A percentile compares a stretch with the other conserved stretches of the same genome.
Conservation (phyloP, 1,284 basidiomycete species). For the Uromyces viciae-fabae region DNA sequence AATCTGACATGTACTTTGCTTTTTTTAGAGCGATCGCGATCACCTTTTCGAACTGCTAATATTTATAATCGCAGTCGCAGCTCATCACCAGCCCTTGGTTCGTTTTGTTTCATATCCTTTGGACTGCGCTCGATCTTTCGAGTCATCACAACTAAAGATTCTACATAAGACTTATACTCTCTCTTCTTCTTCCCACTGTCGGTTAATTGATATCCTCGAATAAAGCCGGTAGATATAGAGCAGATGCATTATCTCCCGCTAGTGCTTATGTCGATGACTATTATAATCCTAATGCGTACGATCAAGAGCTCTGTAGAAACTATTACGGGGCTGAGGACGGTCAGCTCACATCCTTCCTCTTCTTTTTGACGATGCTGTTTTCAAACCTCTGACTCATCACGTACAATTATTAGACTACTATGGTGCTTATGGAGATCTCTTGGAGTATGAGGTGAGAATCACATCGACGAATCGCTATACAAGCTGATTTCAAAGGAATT, state of each 20-base stretch:
- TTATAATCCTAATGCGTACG: constrained; percentile 43
- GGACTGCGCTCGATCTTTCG: no score
- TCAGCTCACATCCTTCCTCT: background rate
- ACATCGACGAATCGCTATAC: background rate
- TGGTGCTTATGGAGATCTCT: constrained; percentile 42
- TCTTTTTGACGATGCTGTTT: background rate
- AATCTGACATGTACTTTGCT: no score
- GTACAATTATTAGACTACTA: constrained; percentile 32
- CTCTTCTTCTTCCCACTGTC: constrained; percentile 15
- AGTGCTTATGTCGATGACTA: constrained; percentile 19
- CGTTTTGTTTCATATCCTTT: background rate
- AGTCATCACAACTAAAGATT: background rate
- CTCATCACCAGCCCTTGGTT: constrained; percentile 16
- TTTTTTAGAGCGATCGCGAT: constrained; percentile 32
- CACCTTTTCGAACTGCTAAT: constrained; percentile 19
- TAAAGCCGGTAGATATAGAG: constrained; percentile 40
- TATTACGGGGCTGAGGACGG: constrained; percentile 44
- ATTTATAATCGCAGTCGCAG: constrained; percentile 20
- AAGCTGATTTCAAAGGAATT: background rate
- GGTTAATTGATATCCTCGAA: no score
- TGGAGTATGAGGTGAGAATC: constrained; percentile 38
- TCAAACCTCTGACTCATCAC: background rate
- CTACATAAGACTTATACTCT: background rate
- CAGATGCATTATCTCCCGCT: constrained; percentile 14
- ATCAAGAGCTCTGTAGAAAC: constrained; percentile 38